Evolutionary conservation across 768 basidiomycete genomes (phyloP).

Genomic region (Pleurotus djamor): DNA sequence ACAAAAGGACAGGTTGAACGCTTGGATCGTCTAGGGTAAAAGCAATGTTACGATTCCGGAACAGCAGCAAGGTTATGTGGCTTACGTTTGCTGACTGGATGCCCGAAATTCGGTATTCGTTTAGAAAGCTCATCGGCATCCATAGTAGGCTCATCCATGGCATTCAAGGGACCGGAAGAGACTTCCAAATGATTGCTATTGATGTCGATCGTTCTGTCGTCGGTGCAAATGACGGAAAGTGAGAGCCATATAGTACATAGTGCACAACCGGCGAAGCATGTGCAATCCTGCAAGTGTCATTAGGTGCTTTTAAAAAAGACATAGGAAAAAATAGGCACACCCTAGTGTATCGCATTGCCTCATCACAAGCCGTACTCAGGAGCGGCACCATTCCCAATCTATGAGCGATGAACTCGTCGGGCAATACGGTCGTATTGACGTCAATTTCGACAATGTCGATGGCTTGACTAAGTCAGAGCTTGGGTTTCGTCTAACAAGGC

Average conservation of each 20-base stretch:
- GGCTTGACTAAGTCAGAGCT: conserved; percentile 44
- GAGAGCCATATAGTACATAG: conserved; percentile 84
- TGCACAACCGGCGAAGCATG: conserved; percentile 79
- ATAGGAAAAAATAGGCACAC: conserved; percentile 33
- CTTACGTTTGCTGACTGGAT: conserved; percentile 83
- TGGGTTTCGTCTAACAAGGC: not conserved
- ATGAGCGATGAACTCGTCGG: conserved; percentile 98
- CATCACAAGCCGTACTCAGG: conserved; percentile 83
- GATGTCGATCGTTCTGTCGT: conserved; percentile 75
- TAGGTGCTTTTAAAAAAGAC: not conserved
- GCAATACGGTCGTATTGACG: conserved; percentile 87
- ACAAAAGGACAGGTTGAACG: conserved; percentile 73
- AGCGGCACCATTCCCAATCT: conserved; percentile 94
- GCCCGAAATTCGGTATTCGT: conserved; percentile 72
- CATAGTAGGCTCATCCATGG: conserved; percentile 29
- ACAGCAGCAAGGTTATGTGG: conserved; percentile 10
- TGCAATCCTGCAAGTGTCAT: conserved; percentile 71
- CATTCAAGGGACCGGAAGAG: conserved; percentile 29
- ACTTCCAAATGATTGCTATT: conserved; percentile 85
- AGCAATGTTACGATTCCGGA: conserved; percentile 9
- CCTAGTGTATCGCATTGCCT: conserved; percentile 78
- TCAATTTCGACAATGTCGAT: conserved; percentile 97
- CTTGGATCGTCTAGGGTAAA: conserved; percentile 51
- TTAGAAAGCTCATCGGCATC: conserved; percentile 69
- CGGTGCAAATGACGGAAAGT: conserved; percentile 75